Percentiles rank a stretch among this genome's conserved stretches.
phyloP scores from a whole-genome alignment of 306 rosid species.

The Gastrolobium bilobum region DNA sequence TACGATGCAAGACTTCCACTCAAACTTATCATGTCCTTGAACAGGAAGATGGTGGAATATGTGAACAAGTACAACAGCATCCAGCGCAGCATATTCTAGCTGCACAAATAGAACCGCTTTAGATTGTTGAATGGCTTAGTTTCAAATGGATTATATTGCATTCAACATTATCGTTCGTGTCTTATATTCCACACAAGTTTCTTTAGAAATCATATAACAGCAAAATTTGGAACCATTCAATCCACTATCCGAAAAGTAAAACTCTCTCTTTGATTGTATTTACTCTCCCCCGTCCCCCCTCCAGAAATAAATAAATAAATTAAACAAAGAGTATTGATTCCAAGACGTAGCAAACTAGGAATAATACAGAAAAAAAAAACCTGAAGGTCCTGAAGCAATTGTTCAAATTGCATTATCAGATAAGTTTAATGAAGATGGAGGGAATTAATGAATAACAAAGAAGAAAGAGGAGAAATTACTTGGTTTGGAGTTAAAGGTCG shows the following conservation, averaged over 20 bases:
- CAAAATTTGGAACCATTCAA: constrained; percentile 25
- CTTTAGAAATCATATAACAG: constrained; percentile 26
- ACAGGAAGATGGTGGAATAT: constrained; percentile 76
- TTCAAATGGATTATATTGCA: constrained; percentile 20
- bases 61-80: constrained; percentile 89
- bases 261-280: not conserved
- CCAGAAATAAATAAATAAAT: not conserved
- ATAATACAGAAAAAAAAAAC: constrained; percentile 3
- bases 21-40: constrained; percentile 66
- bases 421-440: constrained; percentile 8
- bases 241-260: not conserved
- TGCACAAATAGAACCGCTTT: constrained; percentile 51
- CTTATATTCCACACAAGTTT: constrained; percentile 4
- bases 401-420: constrained; percentile 1
- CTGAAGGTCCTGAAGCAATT: not conserved
- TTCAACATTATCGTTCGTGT: not conserved
- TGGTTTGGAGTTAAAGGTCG: constrained; percentile 87
- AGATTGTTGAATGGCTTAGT: constrained; percentile 34
- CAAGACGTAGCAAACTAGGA: constrained; percentile 21
- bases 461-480: constrained; percentile 55
- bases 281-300: not conserved
- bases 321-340: constrained; percentile 18
- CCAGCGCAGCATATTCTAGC: constrained; percentile 98
- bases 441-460: constrained; percentile 14
- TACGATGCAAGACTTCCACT: constrained; percentile 91